These are phyloP conservation scores for Lathyrus tuberosus DNA, from an alignment of 306 rosid species.

Conservation along the genomic window DNA sequence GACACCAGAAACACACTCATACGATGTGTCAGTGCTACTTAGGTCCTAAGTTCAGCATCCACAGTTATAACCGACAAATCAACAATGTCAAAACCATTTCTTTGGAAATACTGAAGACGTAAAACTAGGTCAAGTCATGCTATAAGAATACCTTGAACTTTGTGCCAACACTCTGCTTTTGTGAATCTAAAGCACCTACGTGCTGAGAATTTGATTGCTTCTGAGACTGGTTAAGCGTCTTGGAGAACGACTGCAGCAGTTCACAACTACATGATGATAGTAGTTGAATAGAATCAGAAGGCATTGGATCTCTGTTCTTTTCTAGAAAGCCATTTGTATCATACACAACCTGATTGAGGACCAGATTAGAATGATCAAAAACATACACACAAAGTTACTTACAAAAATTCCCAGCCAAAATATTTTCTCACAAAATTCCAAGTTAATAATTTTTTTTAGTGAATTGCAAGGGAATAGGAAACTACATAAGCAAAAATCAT, in stretches of 20 bases:
- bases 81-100: conserved; percentile 29
- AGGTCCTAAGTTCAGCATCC: not conserved
- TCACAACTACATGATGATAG: conserved; percentile 68
- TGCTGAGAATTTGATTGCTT: conserved; percentile 52
- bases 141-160: conserved; percentile 73
- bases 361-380: conserved; percentile 40
- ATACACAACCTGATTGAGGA: conserved; percentile 66
- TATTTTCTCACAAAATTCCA: conserved; percentile 3
- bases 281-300: conserved; percentile 67
- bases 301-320: conserved; percentile 79
- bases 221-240: conserved; percentile 47
- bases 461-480: not conserved
- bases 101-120: conserved; percentile 14
- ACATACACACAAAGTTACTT: conserved; percentile 13
- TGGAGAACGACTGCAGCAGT: conserved; percentile 62
- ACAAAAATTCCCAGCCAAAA: conserved; percentile 7
- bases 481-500: not conserved
- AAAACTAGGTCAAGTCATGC: conserved; percentile 12
- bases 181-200: conserved; percentile 50
- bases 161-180: conserved; percentile 65
- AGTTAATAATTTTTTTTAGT: not conserved
- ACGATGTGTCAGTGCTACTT: not conserved
- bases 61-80: conserved; percentile 35
- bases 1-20: not conserved
- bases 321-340: conserved; percentile 86